Evolutionary conservation across 2,329 filamentous ascomycete species (phyloP), one percentile per base, ranked within the genome.

Genomic region (Pseudogymnoascus verrucosus): DNA sequence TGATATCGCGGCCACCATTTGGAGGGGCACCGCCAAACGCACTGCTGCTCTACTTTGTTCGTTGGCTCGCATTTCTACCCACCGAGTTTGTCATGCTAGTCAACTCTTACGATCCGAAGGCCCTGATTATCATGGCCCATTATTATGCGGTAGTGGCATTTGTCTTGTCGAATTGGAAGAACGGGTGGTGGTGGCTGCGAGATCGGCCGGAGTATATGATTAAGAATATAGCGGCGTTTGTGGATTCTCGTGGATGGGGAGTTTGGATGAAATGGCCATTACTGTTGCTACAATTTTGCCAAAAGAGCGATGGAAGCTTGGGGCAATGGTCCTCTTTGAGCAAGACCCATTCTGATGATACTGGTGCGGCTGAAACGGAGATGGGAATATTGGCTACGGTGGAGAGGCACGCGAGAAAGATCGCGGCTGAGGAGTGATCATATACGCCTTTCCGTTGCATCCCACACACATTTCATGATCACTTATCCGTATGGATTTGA

Each of bases 191-290:
- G 66, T 68, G 67, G 67, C 62, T 63, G 61, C 63, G 64, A 51
- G 64, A 68, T 21, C 67, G 67, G 40, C 67, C 65, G n/a, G 62
- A 23, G 11, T 68, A 65, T 51, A 68, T 68, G 66, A 64, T 68
- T 2, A 36, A 64, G 11, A 68, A 65, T 8, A 68, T 68, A 34
- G 57, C 63, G 1, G 40, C 60, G 11, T 68, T 62, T 19, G 40
- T 68, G 5, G 3, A 10, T 34, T 34, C 2, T 11, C 1, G 51
- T 34, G 62, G 51, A 0, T 68, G 65, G 65, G 61, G 37, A 12
- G 37, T 54, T 4, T 68, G 65, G 63, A 66, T 68, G 66, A 61
- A 64, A 21, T 68, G 66, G 67, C 67, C 67, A 8, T 21, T 21
- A 34, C n/a, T 34, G 10, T 28, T 57, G 26, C 28, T 57, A 7